Evolutionary conservation across 371 early-diverging fungal genomes (phyloP), one percentile per base, ranked within the genome.

Genomic region (Lichtheimia corymbifera): DNA sequence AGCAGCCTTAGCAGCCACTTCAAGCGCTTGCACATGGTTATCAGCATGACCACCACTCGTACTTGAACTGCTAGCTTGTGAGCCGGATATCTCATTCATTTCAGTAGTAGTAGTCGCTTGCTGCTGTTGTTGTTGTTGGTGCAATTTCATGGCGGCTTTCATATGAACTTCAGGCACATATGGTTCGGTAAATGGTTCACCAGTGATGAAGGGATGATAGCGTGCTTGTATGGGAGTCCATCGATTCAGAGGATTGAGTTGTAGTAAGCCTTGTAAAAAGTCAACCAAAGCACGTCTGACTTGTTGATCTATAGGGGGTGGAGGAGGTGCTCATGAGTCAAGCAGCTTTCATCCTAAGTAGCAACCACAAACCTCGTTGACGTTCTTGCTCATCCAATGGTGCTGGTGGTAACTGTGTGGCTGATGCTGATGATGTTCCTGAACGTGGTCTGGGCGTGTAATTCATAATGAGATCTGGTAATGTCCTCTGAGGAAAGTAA

Each of bases 161-260:
- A 65, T 63, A 17, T 70, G 62, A 11, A 17, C 30, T n/a, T 73
- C 71, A 4, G 88, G 87, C 12, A 77, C 61, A 55, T 84, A 88
- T 15, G 80, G 77, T 1, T 85, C 88, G 6, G 71, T 72, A 43
- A 84, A 93, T n/a, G 80, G 80, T 58, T 93, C 89, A 11, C 94
- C 94, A 0, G 96, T 96, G 55, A 97, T 89, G 66, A 98, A 97
- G 2, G 98, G 99, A 63, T 98, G 99, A 62, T 90, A 74, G 14
- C 86, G 77, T 5, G 98, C 97, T 64, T 98, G 94, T 42, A 88
- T 90, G 4, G 99, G 97, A 3, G 93, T 89, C 96, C 96, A 96
- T 56, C 99, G 85, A 67, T 91, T 91, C 43, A 93, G 74, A 0
- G 97, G 97, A 58, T 98, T 94, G 14, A 97, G 66, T 52, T 89